Evolutionary conservation across 225 moss, liverwort and hornwort genomes (phyloP).

Genomic region (Sphagnum tenellum): DNA sequence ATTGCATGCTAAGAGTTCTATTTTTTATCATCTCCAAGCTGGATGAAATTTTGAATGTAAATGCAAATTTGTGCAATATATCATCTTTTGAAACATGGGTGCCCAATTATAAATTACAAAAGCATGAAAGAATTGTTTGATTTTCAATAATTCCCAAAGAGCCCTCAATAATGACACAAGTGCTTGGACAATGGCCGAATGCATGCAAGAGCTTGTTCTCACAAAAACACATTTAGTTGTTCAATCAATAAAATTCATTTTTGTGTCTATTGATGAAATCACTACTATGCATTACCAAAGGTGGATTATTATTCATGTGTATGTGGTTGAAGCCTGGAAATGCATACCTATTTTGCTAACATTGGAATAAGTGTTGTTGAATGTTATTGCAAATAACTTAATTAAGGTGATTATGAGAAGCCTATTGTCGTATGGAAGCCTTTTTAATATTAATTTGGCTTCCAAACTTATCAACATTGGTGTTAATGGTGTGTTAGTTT

Average conservation of each 20-base stretch:
- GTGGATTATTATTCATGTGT: neutral
- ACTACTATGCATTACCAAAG: neutral
- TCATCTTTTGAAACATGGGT: neutral
- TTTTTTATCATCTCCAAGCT: no score
- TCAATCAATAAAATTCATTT: neutral
- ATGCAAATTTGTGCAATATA: neutral
- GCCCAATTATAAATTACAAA: neutral
- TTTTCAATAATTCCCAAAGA: neutral
- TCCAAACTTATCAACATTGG: neutral
- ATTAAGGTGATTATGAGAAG: neutral
- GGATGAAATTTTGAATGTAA: neutral
- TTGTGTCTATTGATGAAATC: neutral
- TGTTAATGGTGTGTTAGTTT: neutral
- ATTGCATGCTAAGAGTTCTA: no score
- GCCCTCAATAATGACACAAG: neutral
- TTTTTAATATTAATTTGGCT: no score
- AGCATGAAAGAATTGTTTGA: neutral
- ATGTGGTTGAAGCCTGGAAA: neutral
- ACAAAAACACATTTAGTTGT: neutral
- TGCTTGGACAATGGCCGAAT: neutral
- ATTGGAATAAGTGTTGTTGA: neutral
- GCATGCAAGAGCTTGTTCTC: neutral
- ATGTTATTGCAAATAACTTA: neutral
- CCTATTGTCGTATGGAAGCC: neutral
- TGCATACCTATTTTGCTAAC: neutral